A percentile compares a stretch with the other conserved stretches of the same genome.
Conservation (phyloP, 495 filamentous ascomycete genomes). For the Tuber umbilicatum region DNA sequence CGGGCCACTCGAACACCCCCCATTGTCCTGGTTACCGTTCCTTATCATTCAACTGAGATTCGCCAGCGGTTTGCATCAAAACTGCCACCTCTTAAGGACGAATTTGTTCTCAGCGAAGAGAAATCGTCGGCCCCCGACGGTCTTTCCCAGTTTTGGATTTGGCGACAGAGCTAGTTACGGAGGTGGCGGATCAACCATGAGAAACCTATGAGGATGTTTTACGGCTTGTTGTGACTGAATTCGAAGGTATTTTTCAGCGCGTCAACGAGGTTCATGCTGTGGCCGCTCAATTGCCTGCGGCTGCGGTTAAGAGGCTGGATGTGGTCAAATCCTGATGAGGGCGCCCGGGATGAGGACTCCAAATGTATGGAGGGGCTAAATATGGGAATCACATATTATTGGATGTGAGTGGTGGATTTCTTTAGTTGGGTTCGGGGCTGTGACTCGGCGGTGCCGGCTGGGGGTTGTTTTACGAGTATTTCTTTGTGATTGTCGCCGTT, state of each 20-base stretch:
- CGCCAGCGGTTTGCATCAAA: slow-evolving; percentile 78
- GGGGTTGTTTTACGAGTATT: no score
- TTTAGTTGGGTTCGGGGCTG: no score
- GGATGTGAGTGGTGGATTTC: no score
- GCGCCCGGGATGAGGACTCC: no score
- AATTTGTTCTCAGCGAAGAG: slow-evolving; percentile 94
- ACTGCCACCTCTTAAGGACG: slow-evolving; percentile 84
- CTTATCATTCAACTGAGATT: slow-evolving; percentile 89
- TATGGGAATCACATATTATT: no score
- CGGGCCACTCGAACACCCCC: slow-evolving; percentile 89
- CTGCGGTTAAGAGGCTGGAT: slow-evolving; percentile 79
- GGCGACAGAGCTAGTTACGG: slow-evolving; percentile 74
- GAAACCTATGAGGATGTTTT: no score
- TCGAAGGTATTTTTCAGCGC: slow-evolving; percentile 85
- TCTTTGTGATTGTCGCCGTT: no score
- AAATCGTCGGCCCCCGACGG: slow-evolving; percentile 84
- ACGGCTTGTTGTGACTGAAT: slow-evolving; percentile 82
- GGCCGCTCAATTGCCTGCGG: slow-evolving; percentile 75
- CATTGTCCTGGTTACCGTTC: slow-evolving; percentile 80
- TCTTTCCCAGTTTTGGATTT: slow-evolving; percentile 86
- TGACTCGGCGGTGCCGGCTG: no score
- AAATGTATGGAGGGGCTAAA: no score
- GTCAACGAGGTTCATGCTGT: slow-evolving; percentile 95
- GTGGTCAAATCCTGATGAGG: no score
- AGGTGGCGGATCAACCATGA: slow-evolving; percentile 79